Evolutionary conservation across 2,329 filamentous ascomycete species (phyloP), one percentile per base, ranked within the genome.

Genomic region (Colletotrichum tabaci): DNA sequence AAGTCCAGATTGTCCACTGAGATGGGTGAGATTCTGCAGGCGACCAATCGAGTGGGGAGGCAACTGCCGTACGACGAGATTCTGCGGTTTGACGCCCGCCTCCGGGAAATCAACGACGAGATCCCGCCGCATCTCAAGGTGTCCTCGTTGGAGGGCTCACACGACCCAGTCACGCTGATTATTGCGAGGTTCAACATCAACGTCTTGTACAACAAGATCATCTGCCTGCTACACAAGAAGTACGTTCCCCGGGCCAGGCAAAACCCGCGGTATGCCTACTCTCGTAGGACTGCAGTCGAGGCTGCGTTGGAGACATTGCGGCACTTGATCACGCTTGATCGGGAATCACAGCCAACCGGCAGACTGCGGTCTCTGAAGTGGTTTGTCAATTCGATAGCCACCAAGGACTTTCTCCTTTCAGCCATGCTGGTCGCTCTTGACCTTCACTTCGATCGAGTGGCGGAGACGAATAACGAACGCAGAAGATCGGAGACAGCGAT

Each of bases 171-270:
- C 80, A 93, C 94, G 35, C 88, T 96, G 71, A 91, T 98, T 69
- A 92, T 97, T 84, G 93, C 95, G 62, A 91, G 95, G 38, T 95
- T 95, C 79, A 93, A 93, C 67, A 84, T 98, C 42, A 94, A 96
- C 73, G 92, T 96, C 61, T 84, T 98, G 6, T 97, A 95, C 78
- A 91, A 97, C 74, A 98, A 97, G 82, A 93, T 95, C 21, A 88
- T 97, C 76, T 97, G 94, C 77, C 89, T 98, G 26, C 88, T 99
- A 49, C 96, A 99, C 80, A 89, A 95, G 61, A 95, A 95, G 74
- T 98, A 96, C 80, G 88, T 98, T 69, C 86, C 89, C n/a, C 89
- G 91, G 71, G 93, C 95, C 6, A 87, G 93, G 58, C 89, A 93
- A 71, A 96, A 96, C 76, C 86, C 93, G 12, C 89, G 95, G 10